Percentiles rank a stretch among this genome's conserved stretches.
Conservation (phyloP, 1,139 yeast species). For the Suhomyces panamericanus region DNA sequence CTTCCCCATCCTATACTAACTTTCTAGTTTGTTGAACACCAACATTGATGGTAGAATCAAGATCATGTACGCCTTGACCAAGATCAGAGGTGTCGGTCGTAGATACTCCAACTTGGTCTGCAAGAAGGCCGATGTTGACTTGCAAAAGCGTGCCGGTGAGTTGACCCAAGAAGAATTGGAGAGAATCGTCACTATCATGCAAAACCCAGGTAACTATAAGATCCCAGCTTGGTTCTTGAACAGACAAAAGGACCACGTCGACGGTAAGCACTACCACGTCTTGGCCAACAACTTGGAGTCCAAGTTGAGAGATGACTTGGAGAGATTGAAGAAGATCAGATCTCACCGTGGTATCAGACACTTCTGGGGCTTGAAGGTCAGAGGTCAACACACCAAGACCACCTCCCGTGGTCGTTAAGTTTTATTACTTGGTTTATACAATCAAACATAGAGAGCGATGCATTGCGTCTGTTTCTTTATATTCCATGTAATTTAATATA, state of each 20-base stretch:
- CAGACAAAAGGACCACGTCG: constrained; percentile 98
- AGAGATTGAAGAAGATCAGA: constrained; percentile 99
- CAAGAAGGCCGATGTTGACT: constrained; percentile 99
- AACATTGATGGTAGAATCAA: constrained; percentile 99
- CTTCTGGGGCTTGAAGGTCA: constrained; percentile 96
- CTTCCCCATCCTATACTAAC: constrained; percentile 8
- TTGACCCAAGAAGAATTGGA: constrained; percentile 99
- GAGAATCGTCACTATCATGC: constrained; percentile 99
- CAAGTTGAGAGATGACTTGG: constrained; percentile 99
- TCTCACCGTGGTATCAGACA: constrained; percentile 99
- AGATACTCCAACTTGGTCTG: constrained; percentile 99
- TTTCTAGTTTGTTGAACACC: constrained; percentile 93
- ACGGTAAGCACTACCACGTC: constrained; percentile 99
- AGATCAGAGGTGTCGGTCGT: constrained; percentile 99
- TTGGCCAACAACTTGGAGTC: constrained; percentile 99
- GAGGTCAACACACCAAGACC: constrained; percentile 99
- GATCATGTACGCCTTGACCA: constrained; percentile 99
- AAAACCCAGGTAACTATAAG: constrained; percentile 99
- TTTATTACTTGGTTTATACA: constrained; percentile 21
- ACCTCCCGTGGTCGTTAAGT: constrained; percentile 86
- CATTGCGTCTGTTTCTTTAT: constrained; percentile 3
- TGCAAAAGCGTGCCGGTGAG: constrained; percentile 99
- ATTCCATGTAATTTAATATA: constrained; percentile 14
- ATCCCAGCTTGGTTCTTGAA: constrained; percentile 99
- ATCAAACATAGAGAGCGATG: constrained; percentile 2